Conservation (phyloP, 495 filamentous ascomycete genomes). For the Penicillium argentinense region DNA sequence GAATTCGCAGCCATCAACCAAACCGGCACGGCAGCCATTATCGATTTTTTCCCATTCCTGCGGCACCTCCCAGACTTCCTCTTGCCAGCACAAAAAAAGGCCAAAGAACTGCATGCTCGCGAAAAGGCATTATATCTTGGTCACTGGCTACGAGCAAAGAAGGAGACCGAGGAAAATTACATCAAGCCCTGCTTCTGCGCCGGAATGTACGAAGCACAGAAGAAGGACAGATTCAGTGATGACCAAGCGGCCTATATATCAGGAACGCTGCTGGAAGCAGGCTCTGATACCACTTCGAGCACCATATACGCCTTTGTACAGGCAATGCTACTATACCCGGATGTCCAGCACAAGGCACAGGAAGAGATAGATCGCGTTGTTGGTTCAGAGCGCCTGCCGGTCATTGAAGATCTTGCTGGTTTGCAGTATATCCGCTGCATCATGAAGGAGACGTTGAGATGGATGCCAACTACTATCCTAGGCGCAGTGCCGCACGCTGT, state of each 20-base stretch:
- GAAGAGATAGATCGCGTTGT: conserved; percentile 42
- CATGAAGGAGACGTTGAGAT: conserved; percentile 43
- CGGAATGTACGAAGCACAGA: conserved; percentile 39
- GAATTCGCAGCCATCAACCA: conserved; percentile 45
- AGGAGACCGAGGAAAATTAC: conserved; percentile 26
- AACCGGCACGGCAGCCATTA: conserved; percentile 35
- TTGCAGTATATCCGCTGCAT: conserved; percentile 39
- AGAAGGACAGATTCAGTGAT: conserved; percentile 25
- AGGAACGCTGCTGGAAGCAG: conserved; percentile 44
- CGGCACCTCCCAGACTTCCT: conserved; percentile 28
- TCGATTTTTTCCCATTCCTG: conserved; percentile 35
- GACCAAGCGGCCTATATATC: conserved; percentile 41
- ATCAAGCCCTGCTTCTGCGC: conserved; percentile 31
- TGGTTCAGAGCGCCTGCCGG: conserved; percentile 21
- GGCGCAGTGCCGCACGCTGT: conserved; percentile 57
- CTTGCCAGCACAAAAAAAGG: conserved; percentile 28
- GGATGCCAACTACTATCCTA: conserved; percentile 40
- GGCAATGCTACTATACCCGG: conserved; percentile 43
- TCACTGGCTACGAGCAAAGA: conserved; percentile 39
- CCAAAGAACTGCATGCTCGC: conserved; percentile 37
- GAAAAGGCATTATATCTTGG: conserved; percentile 34
- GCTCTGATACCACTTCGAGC: conserved; percentile 42
- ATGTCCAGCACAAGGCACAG: conserved; percentile 50
- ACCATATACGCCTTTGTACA: conserved; percentile 41
- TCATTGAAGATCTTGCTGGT: conserved; percentile 20